Conservation (phyloP, 192 early-diverging fungal genomes). For the Jimgerdemannia flammicorona region DNA sequence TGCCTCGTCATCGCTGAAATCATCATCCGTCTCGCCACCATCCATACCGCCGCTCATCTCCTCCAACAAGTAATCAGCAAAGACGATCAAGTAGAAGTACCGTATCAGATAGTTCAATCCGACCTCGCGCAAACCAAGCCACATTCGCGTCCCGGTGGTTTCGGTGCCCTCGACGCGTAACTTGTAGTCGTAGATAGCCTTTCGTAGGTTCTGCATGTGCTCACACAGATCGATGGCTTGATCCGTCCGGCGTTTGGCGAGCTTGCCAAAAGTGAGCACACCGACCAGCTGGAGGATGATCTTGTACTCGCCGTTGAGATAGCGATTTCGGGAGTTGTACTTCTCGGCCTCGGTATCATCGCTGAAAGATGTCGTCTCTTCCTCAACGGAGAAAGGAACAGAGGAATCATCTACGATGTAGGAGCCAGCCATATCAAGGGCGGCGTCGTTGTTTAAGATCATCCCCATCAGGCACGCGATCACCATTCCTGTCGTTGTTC, state of each 20-base stretch:
- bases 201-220: slow-evolving; percentile 63
- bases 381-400: neutral
- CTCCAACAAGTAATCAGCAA: slow-evolving; percentile 63
- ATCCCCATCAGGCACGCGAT: slow-evolving; percentile 53
- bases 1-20: slow-evolving; percentile 7
- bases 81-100: slow-evolving; percentile 63
- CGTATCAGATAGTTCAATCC: slow-evolving; percentile 57
- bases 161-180: slow-evolving; percentile 44
- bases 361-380: neutral
- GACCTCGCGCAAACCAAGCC: slow-evolving; percentile 27
- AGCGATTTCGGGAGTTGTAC: slow-evolving; percentile 25
- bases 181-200: slow-evolving; percentile 56
- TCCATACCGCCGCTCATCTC: slow-evolving; percentile 20
- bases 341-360: slow-evolving; percentile 21
- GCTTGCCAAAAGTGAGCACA: slow-evolving; percentile 56
- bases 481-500: slow-evolving; percentile 60
- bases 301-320: slow-evolving; percentile 51
- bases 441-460: slow-evolving; percentile 32
- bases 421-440: slow-evolving; percentile 10
- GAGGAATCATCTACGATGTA: slow-evolving; percentile 7
- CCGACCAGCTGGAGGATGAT: slow-evolving; percentile 53
- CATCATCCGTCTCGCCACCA: neutral
- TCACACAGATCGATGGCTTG: slow-evolving; percentile 59
- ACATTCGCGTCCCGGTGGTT: slow-evolving; percentile 29
- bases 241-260: slow-evolving; percentile 56